phyloP scores from a whole-genome alignment of 352 stramenopile genomes.

The Pythium folliculosum region DNA sequence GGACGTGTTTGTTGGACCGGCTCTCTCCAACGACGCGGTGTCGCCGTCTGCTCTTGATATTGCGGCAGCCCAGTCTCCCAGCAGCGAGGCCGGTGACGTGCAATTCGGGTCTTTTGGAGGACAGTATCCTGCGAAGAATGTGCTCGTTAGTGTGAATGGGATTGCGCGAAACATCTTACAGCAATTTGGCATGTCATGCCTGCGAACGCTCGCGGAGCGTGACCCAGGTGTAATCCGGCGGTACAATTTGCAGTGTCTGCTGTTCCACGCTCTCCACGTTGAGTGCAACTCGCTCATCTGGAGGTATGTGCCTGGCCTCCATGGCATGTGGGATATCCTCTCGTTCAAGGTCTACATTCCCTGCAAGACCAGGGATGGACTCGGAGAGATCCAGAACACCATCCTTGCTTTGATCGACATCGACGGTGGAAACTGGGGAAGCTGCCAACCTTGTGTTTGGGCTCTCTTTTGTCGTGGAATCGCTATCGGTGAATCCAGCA shows the following conservation, averaged over 20 bases:
- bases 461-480: conserved; percentile 79
- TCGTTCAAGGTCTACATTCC: conserved; percentile 40
- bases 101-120: conserved; percentile 28
- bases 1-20: conserved; percentile 30
- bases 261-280: conserved; percentile 79
- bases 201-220: conserved; percentile 78
- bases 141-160: conserved; percentile 54
- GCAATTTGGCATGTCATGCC: conserved; percentile 68
- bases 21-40: neutral
- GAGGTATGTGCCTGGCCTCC: conserved; percentile 58
- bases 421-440: conserved; percentile 48
- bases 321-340: conserved; percentile 72
- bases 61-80: conserved; percentile 18
- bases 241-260: conserved; percentile 62
- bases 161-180: conserved; percentile 66
- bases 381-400: conserved; percentile 53
- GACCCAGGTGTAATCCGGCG: conserved; percentile 65
- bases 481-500: conserved; percentile 72
- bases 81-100: conserved; percentile 13
- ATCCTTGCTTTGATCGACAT: conserved; percentile 70
- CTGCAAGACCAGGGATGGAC: conserved; percentile 37
- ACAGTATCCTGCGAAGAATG: conserved; percentile 36
- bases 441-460: conserved; percentile 64
- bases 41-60: conserved; percentile 14
- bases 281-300: conserved; percentile 65